Evolutionary conservation across 2,329 filamentous ascomycete genomes (phyloP).

Genomic region (Neurospora crassa): DNA sequence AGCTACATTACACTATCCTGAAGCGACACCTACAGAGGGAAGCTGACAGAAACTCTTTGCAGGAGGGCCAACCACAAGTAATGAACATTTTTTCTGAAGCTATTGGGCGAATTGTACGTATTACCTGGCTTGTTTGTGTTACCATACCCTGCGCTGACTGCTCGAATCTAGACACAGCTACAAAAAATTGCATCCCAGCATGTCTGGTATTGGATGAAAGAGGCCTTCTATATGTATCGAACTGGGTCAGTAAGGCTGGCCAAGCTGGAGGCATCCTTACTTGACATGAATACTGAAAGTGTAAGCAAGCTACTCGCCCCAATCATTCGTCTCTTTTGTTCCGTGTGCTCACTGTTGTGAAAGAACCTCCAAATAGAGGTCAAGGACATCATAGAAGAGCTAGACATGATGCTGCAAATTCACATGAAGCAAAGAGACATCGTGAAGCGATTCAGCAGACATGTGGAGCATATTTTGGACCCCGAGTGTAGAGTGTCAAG

Average conservation of each 20-base stretch:
- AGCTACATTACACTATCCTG: not conserved
- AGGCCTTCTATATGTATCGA: constrained; percentile 10
- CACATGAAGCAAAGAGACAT: constrained; percentile 26
- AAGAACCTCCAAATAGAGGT: constrained; percentile 30
- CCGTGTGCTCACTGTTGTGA: not conserved
- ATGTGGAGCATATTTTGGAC: constrained; percentile 14
- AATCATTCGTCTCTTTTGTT: too few species aligned
- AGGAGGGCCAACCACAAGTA: constrained; percentile 18
- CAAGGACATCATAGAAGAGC: constrained; percentile 37
- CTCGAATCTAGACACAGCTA: constrained; percentile 6
- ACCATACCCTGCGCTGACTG: not conserved
- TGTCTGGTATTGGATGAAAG: constrained; percentile 26
- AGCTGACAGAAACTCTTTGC: not conserved
- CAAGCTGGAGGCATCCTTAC: too few species aligned
- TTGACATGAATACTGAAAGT: constrained; percentile 17
- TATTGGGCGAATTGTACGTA: constrained; percentile 31
- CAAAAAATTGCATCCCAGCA: constrained; percentile 21
- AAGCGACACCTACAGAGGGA: not conserved
- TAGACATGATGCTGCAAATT: constrained; percentile 35
- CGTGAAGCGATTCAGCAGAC: constrained; percentile 20
- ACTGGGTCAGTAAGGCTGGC: too few species aligned
- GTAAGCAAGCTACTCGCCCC: not conserved
- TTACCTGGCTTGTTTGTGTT: not conserved
- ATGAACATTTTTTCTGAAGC: constrained; percentile 32
- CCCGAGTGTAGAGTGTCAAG: not conserved